Evolutionary conservation across 2,329 filamentous ascomycete species (phyloP).

Genomic region (Elsinoe fawcettii): DNA sequence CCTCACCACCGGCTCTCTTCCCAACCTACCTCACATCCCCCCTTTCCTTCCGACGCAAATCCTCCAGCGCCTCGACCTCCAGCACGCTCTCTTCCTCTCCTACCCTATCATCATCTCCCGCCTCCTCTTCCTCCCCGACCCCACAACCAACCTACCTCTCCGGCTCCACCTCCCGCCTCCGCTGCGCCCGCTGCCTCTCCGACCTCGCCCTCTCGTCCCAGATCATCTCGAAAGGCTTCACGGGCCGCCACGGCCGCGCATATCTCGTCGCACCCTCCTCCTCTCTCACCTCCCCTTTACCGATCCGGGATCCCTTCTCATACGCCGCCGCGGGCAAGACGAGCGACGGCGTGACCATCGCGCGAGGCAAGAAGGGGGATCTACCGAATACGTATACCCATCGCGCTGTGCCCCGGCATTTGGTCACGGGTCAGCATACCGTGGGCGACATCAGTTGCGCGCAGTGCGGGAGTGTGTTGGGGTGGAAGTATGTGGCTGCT

Average conservation of each 20-base stretch:
- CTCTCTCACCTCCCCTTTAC: slow-evolving; percentile 20
- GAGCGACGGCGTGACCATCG: neutral
- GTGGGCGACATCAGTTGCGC: slow-evolving; percentile 53
- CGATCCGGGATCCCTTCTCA: neutral
- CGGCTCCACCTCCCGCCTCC: slow-evolving; percentile 47
- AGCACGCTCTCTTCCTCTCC: slow-evolving; percentile 16
- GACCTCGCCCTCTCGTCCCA: slow-evolving; percentile 52
- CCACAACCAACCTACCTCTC: slow-evolving; percentile 34
- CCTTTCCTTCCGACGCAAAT: slow-evolving; percentile 41
- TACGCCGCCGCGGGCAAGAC: neutral
- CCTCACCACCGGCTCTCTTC: slow-evolving; percentile 36
- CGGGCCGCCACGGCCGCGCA: slow-evolving; percentile 55
- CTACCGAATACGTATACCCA: slow-evolving; percentile 54
- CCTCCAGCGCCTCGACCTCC: slow-evolving; percentile 28
- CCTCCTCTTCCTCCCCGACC: slow-evolving; percentile 17
- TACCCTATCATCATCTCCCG: slow-evolving; percentile 6
- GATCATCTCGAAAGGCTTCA: slow-evolving; percentile 59
- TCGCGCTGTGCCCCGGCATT: slow-evolving; percentile 48
- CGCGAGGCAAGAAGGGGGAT: slow-evolving; percentile 25
- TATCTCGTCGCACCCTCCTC: slow-evolving; percentile 50
- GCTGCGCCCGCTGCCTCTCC: slow-evolving; percentile 51
- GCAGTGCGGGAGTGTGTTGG: slow-evolving; percentile 49
- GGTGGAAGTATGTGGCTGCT: slow-evolving; percentile 59
- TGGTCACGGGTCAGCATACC: slow-evolving; percentile 56
- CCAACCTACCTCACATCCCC: slow-evolving; percentile 46